Evolutionary conservation across 1,284 basidiomycete genomes (phyloP), one percentile per base, ranked within the genome.

Genomic region (Trametes polyzona): DNA sequence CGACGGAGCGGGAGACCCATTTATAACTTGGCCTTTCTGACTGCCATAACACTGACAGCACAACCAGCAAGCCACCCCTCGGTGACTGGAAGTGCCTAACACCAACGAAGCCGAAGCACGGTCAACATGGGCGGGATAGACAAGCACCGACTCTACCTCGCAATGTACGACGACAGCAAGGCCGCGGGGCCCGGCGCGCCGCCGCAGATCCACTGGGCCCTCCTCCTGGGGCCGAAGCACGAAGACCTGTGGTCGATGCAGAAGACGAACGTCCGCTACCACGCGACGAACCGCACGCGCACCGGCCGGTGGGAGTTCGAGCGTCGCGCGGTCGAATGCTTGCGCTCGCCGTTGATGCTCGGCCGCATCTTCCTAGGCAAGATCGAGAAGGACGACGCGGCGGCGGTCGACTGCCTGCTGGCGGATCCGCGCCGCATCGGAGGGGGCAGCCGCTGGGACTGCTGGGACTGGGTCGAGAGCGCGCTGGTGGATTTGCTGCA

Each of bases 311-410:
- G 61, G 61, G 40, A 32, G 16, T 51, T 55, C 55, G 61, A 58
- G 55, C 50, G 53, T 24, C 61, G 55, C 46, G 7, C 40, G 23
- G 47, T 54, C 33, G 61, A 63, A 49, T 53, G 58, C 52, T 55
- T 48, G 46, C 61, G 61, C 52, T 53, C 61, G 29, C 55, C 52
- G 16, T 42, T 47, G 41, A 59, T 63, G 61, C 55, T 63, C 43
- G 61, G 58, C n/a, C 58, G 61, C 50, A 23, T 63, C 14, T 27
- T 46, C 30, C 41, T 63, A 26, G 58, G 58, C 16, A 47, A 44
- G 36, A 29, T 63, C 36, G 48, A 56, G 33, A 36, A 30, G 27
- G 8, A 27, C 17, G 42, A 55, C 36, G 11, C 51, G 40, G 7
- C 5, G 16, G n/a, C 21, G 19, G 48, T 58, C 6, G 54, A 40